Conservation (phyloP, 2,329 filamentous ascomycete genomes). For the Pseudogymnoascus sp. region DNA sequence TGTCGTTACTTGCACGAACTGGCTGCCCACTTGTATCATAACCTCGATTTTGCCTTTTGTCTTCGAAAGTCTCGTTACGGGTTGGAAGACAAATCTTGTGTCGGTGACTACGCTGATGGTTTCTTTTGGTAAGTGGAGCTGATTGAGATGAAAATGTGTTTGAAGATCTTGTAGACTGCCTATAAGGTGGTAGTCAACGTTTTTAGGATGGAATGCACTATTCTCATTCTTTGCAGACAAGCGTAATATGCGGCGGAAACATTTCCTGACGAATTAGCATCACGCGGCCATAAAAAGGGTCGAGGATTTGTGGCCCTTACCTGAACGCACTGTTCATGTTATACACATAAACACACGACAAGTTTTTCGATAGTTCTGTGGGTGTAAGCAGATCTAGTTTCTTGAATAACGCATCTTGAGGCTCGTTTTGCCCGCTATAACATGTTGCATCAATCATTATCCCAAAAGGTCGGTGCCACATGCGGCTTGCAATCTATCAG, state of each 20-base stretch:
- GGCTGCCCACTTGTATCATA: constrained; percentile 59
- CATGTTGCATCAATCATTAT: constrained; percentile 63
- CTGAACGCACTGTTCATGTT: constrained; percentile 67
- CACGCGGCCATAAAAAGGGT: background rate
- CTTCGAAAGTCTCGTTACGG: constrained; percentile 58
- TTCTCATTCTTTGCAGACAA: constrained; percentile 53
- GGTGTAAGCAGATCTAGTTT: constrained; percentile 57
- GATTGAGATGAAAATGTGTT: constrained; percentile 58
- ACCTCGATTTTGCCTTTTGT: constrained; percentile 66
- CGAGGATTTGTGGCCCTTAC: constrained; percentile 37
- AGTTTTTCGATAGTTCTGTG: constrained; percentile 50
- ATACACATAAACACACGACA: constrained; percentile 59
- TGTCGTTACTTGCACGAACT: constrained; percentile 64
- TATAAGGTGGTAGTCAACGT: constrained; percentile 59
- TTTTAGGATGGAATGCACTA: constrained; percentile 55
- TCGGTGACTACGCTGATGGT: constrained; percentile 63
- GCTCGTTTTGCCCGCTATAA: constrained; percentile 60
- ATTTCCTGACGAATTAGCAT: constrained; percentile 40
- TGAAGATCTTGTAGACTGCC: constrained; percentile 60
- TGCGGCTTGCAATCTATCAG: constrained; percentile 55
- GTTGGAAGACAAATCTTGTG: constrained; percentile 57
- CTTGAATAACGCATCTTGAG: constrained; percentile 58
- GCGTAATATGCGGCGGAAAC: constrained; percentile 56
- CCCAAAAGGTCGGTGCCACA: constrained; percentile 64
- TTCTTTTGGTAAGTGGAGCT: constrained; percentile 61